A percentile compares a stretch with the other conserved stretches of the same genome.
Conservation (phyloP, 352 stramenopile genomes). For the Phytophthora crassamura region DNA sequence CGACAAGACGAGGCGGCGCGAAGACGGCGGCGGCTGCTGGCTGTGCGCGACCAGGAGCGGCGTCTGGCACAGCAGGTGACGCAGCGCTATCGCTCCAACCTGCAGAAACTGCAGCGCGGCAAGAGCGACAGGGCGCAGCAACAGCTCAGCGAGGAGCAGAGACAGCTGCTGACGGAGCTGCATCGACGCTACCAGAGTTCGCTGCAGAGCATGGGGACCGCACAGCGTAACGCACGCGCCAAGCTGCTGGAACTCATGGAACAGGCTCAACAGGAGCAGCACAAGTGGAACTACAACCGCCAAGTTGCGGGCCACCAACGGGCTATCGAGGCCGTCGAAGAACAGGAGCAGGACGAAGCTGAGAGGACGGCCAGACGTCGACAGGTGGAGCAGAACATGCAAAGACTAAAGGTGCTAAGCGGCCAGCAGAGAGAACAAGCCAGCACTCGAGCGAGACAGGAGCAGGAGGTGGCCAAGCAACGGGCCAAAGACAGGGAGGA, state of each 20-base stretch:
- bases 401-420: constrained; percentile 49
- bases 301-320: constrained; percentile 38
- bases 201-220: constrained; percentile 65
- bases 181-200: constrained; percentile 63
- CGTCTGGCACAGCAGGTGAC: constrained; percentile 73
- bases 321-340: constrained; percentile 41
- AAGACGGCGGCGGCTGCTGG: constrained; percentile 58
- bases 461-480: constrained; percentile 43
- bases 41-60: constrained; percentile 67
- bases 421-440: constrained; percentile 51
- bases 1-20: constrained; percentile 61
- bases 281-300: constrained; percentile 64
- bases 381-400: constrained; percentile 56
- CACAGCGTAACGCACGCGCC: constrained; percentile 62
- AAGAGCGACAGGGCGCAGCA: constrained; percentile 41
- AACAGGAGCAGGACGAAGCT: constrained; percentile 32
- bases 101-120: constrained; percentile 51
- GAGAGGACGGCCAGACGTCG: constrained; percentile 32
- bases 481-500: constrained; percentile 39
- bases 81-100: constrained; percentile 71
- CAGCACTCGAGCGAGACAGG: constrained; percentile 41
- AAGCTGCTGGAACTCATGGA: constrained; percentile 65
- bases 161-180: constrained; percentile 53
- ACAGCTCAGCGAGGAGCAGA: constrained; percentile 40
- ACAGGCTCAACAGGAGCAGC: constrained; percentile 54